Conservation (phyloP, 176 grass and related monocot species). For the Lolium perenne region DNA sequence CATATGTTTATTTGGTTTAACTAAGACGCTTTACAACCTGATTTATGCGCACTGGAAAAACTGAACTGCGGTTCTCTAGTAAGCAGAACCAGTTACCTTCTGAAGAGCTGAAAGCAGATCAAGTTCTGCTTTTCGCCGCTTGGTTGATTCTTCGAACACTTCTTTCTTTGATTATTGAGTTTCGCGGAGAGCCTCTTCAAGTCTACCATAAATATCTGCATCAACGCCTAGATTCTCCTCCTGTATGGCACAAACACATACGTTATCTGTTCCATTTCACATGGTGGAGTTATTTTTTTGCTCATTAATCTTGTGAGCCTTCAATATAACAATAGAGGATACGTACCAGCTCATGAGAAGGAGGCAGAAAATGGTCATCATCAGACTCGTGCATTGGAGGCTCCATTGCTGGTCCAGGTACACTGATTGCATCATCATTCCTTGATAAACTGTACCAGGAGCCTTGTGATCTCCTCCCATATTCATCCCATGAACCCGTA, state of each 20-base stretch:
- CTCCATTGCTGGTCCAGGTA: constrained; percentile 29
- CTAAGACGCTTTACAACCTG: neutral
- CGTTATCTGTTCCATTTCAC: constrained; percentile 15
- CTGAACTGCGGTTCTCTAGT: neutral
- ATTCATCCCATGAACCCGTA: constrained; percentile 47
- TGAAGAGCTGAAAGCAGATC: neutral
- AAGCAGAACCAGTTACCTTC: constrained; percentile 15
- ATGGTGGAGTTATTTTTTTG: neutral
- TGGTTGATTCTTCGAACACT: constrained; percentile 46
- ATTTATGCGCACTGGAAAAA: neutral
- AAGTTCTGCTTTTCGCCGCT: neutral
- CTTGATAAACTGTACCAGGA: constrained; percentile 38
- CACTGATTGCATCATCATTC: constrained; percentile 38
- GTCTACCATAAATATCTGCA: constrained; percentile 58
- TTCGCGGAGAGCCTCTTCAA: constrained; percentile 64
- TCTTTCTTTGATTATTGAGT: constrained; percentile 59
- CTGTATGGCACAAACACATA: constrained; percentile 21
- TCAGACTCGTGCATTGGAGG: constrained; percentile 37
- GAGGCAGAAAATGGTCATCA: constrained; percentile 24
- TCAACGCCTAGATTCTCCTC: constrained; percentile 52
- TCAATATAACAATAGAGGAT: neutral
- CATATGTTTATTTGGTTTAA: constrained; percentile 38
- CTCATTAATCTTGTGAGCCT: neutral
- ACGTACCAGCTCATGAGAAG: constrained; percentile 48
- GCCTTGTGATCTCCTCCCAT: constrained; percentile 28